A percentile compares a stretch with the other conserved stretches of the same genome.
Evolutionary conservation across 129 eudicot genomes (phyloP).

Genomic region (Rutidosis leptorrhynchoides): DNA sequence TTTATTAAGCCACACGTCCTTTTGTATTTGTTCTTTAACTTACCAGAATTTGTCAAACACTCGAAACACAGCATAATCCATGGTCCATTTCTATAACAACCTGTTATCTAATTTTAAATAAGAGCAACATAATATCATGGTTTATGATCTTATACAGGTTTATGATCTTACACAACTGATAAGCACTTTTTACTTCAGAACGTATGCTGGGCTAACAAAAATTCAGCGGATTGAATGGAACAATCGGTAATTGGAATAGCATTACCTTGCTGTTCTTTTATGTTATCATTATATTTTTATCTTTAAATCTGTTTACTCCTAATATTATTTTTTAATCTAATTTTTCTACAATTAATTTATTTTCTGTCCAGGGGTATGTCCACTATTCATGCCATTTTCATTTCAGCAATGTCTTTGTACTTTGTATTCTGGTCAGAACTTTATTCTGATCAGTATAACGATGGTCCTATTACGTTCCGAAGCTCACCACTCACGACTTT

Average conservation of each 20-base stretch:
- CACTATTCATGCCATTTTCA: conserved; percentile 75
- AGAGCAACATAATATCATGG: neutral
- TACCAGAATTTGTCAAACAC: neutral
- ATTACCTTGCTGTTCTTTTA: neutral
- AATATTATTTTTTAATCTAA: neutral
- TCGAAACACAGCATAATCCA: neutral
- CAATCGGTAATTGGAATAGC: conserved; percentile 54
- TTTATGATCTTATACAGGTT: conserved; percentile 45
- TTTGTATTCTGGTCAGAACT: conserved; percentile 88
- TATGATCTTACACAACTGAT: conserved; percentile 74
- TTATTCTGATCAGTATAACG: conserved; percentile 47
- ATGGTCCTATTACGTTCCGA: conserved; percentile 55
- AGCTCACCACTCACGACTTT: conserved; percentile 71
- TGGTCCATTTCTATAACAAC: neutral
- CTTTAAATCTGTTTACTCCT: neutral
- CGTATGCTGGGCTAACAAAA: conserved; percentile 69
- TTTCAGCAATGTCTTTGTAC: conserved; percentile 67
- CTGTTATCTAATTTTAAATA: neutral
- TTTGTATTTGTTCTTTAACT: neutral
- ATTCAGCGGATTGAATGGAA: conserved; percentile 85
- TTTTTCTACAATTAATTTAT: neutral
- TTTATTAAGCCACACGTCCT: no score
- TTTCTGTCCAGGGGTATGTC: conserved; percentile 75
- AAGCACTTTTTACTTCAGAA: conserved; percentile 67
- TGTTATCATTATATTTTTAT: conserved; percentile 17